Evolutionary conservation across 1,139 yeast genomes (phyloP), one percentile per base, ranked within the genome.

Genomic region (Pichia terricola): DNA sequence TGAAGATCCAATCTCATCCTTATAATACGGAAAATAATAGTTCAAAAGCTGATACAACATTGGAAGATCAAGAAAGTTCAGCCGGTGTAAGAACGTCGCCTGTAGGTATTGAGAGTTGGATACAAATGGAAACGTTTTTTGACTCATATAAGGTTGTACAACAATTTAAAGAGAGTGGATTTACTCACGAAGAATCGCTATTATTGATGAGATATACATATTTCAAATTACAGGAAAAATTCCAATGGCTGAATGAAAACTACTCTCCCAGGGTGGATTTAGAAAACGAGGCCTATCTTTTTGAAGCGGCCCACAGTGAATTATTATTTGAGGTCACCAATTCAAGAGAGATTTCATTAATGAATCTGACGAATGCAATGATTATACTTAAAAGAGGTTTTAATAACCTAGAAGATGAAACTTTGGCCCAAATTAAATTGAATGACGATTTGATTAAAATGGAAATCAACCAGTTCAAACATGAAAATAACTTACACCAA

Each of bases 221-320:
- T 32, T 66, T 65, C 6, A 75, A 74, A 44, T 58, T 82, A 44
- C 72, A 76, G 46, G 57, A 70, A 25, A 75, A 81, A 45, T 68
- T 88, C 44, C 66, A 73, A 5, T 75, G 76, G 54, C 67, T 84
- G 38, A 71, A 78, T 34, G 70, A 73, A 3, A 74, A 73, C 49
- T 78, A 76, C 56, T 71, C 87, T 7, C 85, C 86, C 34, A 65
- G 67, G 28, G 76, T 77, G 51, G 95, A 86, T 52, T 68, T 87
- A 22, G 95, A 87, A 50, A 89, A 88, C 56, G 96, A 88, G 56
- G 75, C 78, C 27, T 91, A 91, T 60, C 66, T 91, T 30, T 89
- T 88, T 62, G 94, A 88, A 59, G 94, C 96, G 39, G 96, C 96
- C 0, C 86, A 88, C 53, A 83, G 91, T 46, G 97, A 91, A 60